Evolutionary conservation across 305 asterid genomes (phyloP).

Genomic region (Nicotiana rustica): DNA sequence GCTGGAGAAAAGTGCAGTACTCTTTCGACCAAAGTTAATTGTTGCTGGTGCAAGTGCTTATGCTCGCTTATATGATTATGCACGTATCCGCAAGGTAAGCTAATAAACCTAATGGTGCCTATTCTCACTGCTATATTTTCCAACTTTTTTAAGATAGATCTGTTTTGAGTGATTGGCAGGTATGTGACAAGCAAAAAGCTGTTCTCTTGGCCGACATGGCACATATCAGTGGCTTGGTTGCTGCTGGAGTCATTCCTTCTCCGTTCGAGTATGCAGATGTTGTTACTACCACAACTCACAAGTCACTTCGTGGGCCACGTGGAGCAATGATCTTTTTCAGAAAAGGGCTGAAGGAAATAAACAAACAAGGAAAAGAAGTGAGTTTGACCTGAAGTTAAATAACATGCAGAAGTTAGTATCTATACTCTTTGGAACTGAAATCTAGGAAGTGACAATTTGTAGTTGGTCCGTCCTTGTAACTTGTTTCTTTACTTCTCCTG

Average conservation of each 20-base stretch:
- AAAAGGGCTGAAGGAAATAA: constrained; percentile 87
- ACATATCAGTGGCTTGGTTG: constrained; percentile 97
- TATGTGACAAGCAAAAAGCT: constrained; percentile 91
- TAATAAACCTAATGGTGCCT: background rate
- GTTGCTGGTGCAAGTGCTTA: constrained; percentile 98
- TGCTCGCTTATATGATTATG: constrained; percentile 93
- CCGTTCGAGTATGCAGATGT: constrained; percentile 96
- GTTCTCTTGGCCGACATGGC: constrained; percentile 97
- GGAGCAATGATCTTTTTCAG: constrained; percentile 97
- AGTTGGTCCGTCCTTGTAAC: background rate
- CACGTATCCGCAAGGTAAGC: constrained; percentile 79
- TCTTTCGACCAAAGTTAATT: constrained; percentile 87
- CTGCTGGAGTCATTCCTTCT: constrained; percentile 97
- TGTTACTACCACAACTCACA: constrained; percentile 97
- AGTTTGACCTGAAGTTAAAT: constrained; percentile 45
- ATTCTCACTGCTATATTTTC: background rate
- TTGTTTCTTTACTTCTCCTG: constrained; percentile 11
- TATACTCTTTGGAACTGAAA: constrained; percentile 21
- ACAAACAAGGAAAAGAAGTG: constrained; percentile 92
- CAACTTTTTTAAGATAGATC: background rate
- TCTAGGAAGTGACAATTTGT: background rate
- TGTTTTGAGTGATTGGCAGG: constrained; percentile 57
- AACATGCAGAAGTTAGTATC: background rate
- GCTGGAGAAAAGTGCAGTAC: constrained; percentile 93
- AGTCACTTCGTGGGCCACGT: constrained; percentile 95